Percentiles rank a stretch among this genome's conserved stretches.
Conservation (phyloP, 257 asterid species). For the Echium plantagineum region DNA sequence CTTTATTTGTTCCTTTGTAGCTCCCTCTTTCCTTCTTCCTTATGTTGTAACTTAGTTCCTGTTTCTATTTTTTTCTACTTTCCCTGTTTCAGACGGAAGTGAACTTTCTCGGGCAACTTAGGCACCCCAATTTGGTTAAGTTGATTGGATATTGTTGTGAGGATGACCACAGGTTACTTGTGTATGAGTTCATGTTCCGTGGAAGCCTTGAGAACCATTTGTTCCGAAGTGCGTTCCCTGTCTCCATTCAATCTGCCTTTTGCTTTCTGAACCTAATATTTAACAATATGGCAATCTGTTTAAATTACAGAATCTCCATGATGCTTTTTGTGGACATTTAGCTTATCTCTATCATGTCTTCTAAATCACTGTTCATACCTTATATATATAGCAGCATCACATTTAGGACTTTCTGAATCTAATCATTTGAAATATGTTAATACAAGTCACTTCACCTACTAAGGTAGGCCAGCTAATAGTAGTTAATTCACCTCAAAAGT, state of each 20-base stretch:
- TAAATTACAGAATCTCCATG: not conserved
- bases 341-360: no score
- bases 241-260: conserved; percentile 23
- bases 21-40: not conserved
- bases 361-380: no score
- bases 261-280: conserved; percentile 3
- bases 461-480: no score
- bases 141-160: conserved; percentile 98
- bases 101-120: conserved; percentile 91
- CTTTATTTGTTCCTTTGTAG: not conserved
- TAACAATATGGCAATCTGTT: conserved; percentile 5
- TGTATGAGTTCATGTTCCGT: conserved; percentile 95
- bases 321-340: no score
- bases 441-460: no score
- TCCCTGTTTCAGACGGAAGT: conserved; percentile 68
- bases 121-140: conserved; percentile 96
- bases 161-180: conserved; percentile 95
- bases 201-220: conserved; percentile 99
- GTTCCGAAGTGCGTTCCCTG: conserved; percentile 70
- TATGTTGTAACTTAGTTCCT: not conserved
- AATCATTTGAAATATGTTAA: no score
- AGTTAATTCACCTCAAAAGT: no score
- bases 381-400: no score
- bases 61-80: conserved; percentile 4
- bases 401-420: no score